phyloP scores from a whole-genome alignment of 768 basidiomycete genomes.

The Lentinula aciculospora region DNA sequence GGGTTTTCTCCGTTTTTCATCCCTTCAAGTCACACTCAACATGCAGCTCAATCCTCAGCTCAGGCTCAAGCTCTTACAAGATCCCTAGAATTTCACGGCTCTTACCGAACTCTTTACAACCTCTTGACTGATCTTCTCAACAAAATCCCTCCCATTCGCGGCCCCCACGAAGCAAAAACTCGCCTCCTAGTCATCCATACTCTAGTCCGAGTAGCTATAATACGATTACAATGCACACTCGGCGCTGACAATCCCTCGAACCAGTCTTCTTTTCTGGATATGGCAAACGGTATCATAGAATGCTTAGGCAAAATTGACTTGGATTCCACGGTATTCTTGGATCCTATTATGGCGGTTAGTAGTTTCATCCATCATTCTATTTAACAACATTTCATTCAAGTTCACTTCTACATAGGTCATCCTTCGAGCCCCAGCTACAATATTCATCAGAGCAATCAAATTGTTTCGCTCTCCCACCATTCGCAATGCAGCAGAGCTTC shows the following conservation, averaged over 20 bases:
- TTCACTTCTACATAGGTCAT: too few relatives aligned
- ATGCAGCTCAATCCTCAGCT: not conserved
- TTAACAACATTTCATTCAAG: too few relatives aligned
- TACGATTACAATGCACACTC: slow-evolving; percentile 2
- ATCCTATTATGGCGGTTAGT: slow-evolving; percentile 5
- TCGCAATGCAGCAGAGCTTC: not conserved
- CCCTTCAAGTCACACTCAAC: not conserved
- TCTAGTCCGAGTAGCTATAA: not conserved
- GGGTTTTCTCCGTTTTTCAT: not conserved
- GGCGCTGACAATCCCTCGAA: not conserved
- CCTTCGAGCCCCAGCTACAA: not conserved
- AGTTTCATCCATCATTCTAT: not conserved
- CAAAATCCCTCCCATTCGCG: not conserved
- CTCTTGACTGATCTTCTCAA: not conserved
- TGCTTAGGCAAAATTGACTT: not conserved
- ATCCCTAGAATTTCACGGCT: not conserved
- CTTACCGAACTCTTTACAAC: not conserved
- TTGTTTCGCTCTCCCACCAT: not conserved
- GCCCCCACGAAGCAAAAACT: too few relatives aligned
- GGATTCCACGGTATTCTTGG: not conserved
- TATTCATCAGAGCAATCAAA: not conserved
- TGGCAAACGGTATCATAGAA: not conserved
- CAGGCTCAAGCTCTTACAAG: not conserved
- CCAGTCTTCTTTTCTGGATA: not conserved
- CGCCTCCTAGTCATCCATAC: not conserved